Evolutionary conservation across 2,329 filamentous ascomycete species (phyloP).

Genomic region (Xylaria digitata): DNA sequence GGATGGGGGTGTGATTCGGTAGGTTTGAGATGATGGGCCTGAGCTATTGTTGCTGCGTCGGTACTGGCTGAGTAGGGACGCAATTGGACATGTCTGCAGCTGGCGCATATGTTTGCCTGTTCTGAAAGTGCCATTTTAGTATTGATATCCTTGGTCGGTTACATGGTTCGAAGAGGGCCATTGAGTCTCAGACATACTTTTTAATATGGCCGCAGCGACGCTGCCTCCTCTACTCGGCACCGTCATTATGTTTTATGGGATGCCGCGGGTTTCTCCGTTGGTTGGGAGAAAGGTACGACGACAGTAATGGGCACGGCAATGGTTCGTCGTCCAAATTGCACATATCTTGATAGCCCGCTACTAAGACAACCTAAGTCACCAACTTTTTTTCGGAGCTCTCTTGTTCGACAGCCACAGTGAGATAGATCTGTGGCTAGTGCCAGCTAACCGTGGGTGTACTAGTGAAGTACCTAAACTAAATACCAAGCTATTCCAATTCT

Average conservation of each 20-base stretch:
- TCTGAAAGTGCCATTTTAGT: constrained; percentile 31
- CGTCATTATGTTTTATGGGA: constrained; percentile 57
- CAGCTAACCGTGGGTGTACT: background rate
- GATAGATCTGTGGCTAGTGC: constrained; percentile 12
- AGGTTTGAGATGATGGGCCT: constrained; percentile 52
- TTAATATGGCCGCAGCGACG: constrained; percentile 61
- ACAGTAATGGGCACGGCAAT: constrained; percentile 36
- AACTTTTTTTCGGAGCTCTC: constrained; percentile 47
- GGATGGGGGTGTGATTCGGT: constrained; percentile 49
- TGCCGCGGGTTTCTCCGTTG: constrained; percentile 34
- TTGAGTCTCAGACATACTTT: constrained; percentile 56
- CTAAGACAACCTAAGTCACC: constrained; percentile 31
- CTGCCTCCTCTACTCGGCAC: constrained; percentile 67
- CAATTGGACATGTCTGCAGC: constrained; percentile 47
- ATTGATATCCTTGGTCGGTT: background rate
- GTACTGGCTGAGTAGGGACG: constrained; percentile 51
- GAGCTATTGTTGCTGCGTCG: constrained; percentile 53
- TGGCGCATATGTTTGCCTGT: constrained; percentile 54
- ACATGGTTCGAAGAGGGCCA: background rate
- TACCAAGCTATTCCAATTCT: no score
- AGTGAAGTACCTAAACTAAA: no score
- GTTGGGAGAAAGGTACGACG: constrained; percentile 28
- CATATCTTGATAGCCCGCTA: constrained; percentile 28
- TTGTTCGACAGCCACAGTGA: constrained; percentile 28
- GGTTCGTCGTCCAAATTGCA: constrained; percentile 28